Evolutionary conservation across 1,139 yeast species (phyloP).

Genomic region (Geotrichum phurueaensis): DNA sequence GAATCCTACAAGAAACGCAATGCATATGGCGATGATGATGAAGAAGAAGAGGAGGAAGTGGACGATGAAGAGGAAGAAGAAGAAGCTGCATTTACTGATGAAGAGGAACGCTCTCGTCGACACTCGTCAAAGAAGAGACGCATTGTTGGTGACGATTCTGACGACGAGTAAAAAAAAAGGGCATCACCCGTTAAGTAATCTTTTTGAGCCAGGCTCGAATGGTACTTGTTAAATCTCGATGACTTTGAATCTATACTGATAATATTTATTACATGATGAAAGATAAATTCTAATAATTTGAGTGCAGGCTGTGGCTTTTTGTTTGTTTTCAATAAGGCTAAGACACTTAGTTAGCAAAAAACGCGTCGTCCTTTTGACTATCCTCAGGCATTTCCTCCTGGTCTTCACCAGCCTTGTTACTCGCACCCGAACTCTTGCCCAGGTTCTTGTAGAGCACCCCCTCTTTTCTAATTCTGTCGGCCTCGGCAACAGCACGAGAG

Average conservation of each 20-base stretch:
- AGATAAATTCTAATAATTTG: not conserved
- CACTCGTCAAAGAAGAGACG: slow-evolving; percentile 28
- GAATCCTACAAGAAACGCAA: slow-evolving; percentile 39
- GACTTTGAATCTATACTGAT: not conserved
- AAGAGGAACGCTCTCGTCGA: slow-evolving; percentile 14
- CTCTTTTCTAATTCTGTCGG: slow-evolving; percentile 13
- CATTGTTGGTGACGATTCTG: slow-evolving; percentile 55
- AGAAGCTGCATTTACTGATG: slow-evolving; percentile 32
- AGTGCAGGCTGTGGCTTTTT: not conserved
- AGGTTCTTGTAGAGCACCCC: slow-evolving; percentile 1
- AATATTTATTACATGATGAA: not conserved
- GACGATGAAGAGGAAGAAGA: slow-evolving; percentile 28
- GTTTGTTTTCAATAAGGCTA: not conserved
- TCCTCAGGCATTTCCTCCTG: slow-evolving; percentile 5
- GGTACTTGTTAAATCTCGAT: too few species aligned
- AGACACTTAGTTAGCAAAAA: slow-evolving; percentile 11
- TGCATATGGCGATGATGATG: slow-evolving; percentile 31
- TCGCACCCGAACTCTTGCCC: slow-evolving; percentile 6
- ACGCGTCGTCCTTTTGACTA: slow-evolving; percentile 16
- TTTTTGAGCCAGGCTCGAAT: too few species aligned
- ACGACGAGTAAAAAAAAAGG: slow-evolving; percentile 34
- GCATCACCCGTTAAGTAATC: too few species aligned
- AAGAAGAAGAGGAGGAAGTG: slow-evolving; percentile 37
- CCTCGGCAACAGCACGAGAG: slow-evolving; percentile 20
- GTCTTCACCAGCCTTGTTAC: slow-evolving; percentile 4